Base-by-base conservation (phyloP, 1,139 yeast genomes). In the Candida gigantensis region DNA sequence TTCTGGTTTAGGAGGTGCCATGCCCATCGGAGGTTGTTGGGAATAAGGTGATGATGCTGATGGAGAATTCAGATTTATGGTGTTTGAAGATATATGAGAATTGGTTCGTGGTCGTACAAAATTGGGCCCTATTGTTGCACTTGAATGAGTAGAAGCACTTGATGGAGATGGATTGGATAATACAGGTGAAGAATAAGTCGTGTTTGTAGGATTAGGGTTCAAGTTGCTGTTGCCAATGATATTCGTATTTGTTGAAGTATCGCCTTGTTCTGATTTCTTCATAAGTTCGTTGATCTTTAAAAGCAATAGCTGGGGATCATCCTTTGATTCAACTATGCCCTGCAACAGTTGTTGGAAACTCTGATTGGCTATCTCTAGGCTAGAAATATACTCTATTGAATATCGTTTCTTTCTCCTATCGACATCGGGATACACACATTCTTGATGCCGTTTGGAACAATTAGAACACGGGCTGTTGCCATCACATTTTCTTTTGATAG, bases 391-490 rank as follows among this genome's bases (percentile, higher is more conserved):
- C 21, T 37, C 45, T 25, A 36, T 32, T 11, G 45, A 39, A 34
- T 42, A 42, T n/a, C 45, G 37, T 10, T 39, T 35, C 15, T 39
- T 39, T 11, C 45, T 16, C 24, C 36, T 32, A 17, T 42, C 45
- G 19, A 42, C 25, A n/a, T 32, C 31, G 4, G 45, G 43, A 32
- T 39, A 42, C 9, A 36, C 19, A 35, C 53, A 49, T n/a, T 38
- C 37, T 6, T 33, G 36, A 24, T 32, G 33, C 27, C 42, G 34
- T 6, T 31, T 38, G 10, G 27, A 32, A 37, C 55, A 51, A 23
- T 43, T 44, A 3, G 43, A 41, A 42, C 55, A 51, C 0, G 55
- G 55, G 13, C 29, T 25, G 2, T 46, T 40, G n/a, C 55, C 53
- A 19, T 35, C 42, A 34, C 53, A 48, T 32, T 44, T 45, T 27